Evolutionary conservation across 202 grass and related monocot species (phyloP).

Genomic region (Hordeum pubiflorum): DNA sequence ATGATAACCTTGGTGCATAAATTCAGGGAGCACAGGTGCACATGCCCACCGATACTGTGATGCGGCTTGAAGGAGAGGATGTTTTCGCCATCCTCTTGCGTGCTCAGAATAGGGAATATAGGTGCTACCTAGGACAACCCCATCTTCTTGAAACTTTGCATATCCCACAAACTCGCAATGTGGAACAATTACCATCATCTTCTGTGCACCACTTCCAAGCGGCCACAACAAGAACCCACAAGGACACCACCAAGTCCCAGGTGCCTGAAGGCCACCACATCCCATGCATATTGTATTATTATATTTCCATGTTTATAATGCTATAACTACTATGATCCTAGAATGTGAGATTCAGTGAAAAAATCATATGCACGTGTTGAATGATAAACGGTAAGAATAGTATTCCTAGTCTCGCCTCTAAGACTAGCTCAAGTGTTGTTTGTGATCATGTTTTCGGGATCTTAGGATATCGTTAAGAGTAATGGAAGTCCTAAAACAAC

Average conservation of each 20-base stretch:
- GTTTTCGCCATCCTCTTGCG: neutral
- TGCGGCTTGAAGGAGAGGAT: neutral
- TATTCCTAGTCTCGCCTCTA: too few relatives aligned
- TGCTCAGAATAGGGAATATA: neutral
- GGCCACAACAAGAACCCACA: neutral
- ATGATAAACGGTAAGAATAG: too few relatives aligned
- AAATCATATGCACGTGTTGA: too few relatives aligned
- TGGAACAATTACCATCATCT: neutral
- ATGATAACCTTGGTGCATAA: neutral
- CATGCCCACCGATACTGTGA: neutral
- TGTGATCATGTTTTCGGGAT: too few relatives aligned
- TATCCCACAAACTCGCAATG: neutral
- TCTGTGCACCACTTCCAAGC: neutral
- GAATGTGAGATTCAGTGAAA: too few relatives aligned
- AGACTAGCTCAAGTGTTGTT: too few relatives aligned
- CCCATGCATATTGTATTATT: too few relatives aligned
- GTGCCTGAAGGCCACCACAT: neutral
- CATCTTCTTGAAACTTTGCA: neutral
- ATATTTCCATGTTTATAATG: too few relatives aligned
- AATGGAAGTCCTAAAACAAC: too few relatives aligned
- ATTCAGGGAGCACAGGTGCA: neutral
- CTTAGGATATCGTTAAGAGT: too few relatives aligned
- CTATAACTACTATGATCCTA: too few relatives aligned
- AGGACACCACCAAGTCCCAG: neutral
- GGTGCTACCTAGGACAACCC: neutral